Base-by-base conservation (phyloP, 148 eudicot genomes). In the Hydrangea macrophylla region DNA sequence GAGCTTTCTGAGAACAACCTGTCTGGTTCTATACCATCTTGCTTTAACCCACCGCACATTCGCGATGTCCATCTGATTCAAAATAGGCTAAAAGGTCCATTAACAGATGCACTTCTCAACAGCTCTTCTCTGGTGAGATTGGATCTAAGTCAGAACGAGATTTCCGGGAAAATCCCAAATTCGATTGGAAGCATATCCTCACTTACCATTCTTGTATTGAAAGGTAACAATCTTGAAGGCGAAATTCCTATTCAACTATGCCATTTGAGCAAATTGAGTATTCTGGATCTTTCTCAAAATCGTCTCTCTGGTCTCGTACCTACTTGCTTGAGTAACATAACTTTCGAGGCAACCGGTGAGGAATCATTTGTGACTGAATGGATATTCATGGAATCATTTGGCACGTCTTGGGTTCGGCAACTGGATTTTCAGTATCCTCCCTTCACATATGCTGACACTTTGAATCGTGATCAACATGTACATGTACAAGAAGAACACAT, bases 1-100 rank as follows among this genome's bases (percentile, higher is more conserved):
- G 80, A 76, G 57, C 26, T 71, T 17, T 75, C 78, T 6, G 22
- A 33, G 44, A 75, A 70, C 44, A 58, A 33, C 17, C 13, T 75
- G 17, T 26, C 36, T 2, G 73, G 78, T 11, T 6, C 45, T 0
- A 65, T 76, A 24, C 79, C 75, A 39, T 9, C 27, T 7, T 76
- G 79, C 63, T 26, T 70, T 2, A 65, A 24, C 57, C 8, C 57
- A 54, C 9, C 57, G 8, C 0, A 2, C 10, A 54, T 54, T 6
- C 18, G 36, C 59, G 3, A 37, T 33, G 30, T 60, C 66, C n/a
- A 25, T 53, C 55, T 27, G 20, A 51, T 3, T 7, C 20, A 50
- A 23, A 40, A 9, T 7, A 24, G n/a, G 6, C 24, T 25, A 39
- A 3, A 8, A 9, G 1, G n/a, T 12, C 17, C 25, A 45, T 0